Evolutionary conservation across 495 filamentous ascomycete genomes (phyloP).

Genomic region (Neurospora intermedia): DNA sequence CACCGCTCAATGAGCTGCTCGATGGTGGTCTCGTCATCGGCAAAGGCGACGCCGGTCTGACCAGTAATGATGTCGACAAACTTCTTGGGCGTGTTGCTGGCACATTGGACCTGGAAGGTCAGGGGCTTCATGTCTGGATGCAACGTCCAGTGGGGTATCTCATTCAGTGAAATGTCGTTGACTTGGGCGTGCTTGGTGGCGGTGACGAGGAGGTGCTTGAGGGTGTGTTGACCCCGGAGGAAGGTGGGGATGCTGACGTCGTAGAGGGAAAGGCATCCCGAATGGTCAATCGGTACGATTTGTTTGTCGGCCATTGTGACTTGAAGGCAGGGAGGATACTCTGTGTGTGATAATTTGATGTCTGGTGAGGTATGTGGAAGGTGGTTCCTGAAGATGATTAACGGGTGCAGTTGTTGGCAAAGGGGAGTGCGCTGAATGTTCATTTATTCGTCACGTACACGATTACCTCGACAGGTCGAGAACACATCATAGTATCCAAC

Average conservation of each 20-base stretch:
- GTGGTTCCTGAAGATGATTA: background rate
- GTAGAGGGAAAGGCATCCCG: slow-evolving; percentile 10
- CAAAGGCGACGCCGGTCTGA: slow-evolving; percentile 21
- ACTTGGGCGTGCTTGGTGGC: slow-evolving; percentile 16
- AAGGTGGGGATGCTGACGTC: slow-evolving; percentile 13
- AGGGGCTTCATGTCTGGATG: slow-evolving; percentile 39
- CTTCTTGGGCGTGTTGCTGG: slow-evolving; percentile 27
- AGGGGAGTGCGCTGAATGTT: background rate
- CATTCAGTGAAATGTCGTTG: slow-evolving; percentile 2
- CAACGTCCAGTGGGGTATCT: slow-evolving; percentile 14
- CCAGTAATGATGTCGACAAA: slow-evolving; percentile 28
- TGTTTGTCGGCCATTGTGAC: background rate
- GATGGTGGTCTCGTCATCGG: slow-evolving; percentile 29
- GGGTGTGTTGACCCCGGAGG: slow-evolving; percentile 12
- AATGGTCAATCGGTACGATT: background rate
- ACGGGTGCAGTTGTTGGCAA: background rate
- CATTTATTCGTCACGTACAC: background rate
- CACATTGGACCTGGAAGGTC: slow-evolving; percentile 31
- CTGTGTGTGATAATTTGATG: background rate
- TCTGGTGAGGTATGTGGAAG: background rate
- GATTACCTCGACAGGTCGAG: background rate
- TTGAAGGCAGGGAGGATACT: background rate
- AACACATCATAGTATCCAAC: background rate
- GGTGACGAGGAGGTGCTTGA: slow-evolving; percentile 18
- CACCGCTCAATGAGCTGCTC: slow-evolving; percentile 31